Base-by-base conservation (phyloP, 805 yeast species). In the Wickerhamomyces strasburgensis region DNA sequence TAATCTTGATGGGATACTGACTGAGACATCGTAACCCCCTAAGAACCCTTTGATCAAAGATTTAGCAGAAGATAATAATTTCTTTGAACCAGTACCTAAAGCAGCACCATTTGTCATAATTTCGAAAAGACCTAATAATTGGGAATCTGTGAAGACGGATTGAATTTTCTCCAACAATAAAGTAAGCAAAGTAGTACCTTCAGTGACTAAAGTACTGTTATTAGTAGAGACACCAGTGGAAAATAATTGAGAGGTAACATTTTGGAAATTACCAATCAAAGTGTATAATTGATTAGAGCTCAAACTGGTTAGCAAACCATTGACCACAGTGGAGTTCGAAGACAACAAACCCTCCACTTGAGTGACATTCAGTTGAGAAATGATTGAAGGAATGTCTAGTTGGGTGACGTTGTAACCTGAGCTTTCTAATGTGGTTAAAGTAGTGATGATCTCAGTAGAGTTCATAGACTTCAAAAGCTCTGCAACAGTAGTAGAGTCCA, bases 381-480 rank as follows among this genome's bases (percentile, higher is more conserved):
- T 38, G 23, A 53, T 44, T 48, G 93, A 85, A 64, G 84, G 75
- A 28, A 82, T 84, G 54, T 70, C 83, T 2, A 69, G 84, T 38
- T 81, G 69, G 29, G 71, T 71, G 58, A 84, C 78, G 48, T 73
- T 90, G 43, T 84, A 83, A 38, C 57, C 57, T 5, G 50, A 33
- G 2, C 34, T 9, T 23, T 43, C 27, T 6, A 52, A 38, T 11
- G 39, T 30, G 9, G 33, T 30, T 16, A 53, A 25, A 11, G 57
- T 49, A 25, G 25, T 16, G 27, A 53, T 40, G 31, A 53, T 53
- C 34, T 46, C 38, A 8, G 52, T 33, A 16, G 58, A 27, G 33
- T 47, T 49, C 52, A 52, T 43, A 9, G 48, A 35, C 43, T 49
- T 38, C 36, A 53, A 45, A 18, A 48, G 21, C 7, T 44, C 24